These are phyloP conservation scores for Dispira parvispora DNA, from an alignment of 192 early-diverging fungal species.

Conservation along the genomic window DNA sequence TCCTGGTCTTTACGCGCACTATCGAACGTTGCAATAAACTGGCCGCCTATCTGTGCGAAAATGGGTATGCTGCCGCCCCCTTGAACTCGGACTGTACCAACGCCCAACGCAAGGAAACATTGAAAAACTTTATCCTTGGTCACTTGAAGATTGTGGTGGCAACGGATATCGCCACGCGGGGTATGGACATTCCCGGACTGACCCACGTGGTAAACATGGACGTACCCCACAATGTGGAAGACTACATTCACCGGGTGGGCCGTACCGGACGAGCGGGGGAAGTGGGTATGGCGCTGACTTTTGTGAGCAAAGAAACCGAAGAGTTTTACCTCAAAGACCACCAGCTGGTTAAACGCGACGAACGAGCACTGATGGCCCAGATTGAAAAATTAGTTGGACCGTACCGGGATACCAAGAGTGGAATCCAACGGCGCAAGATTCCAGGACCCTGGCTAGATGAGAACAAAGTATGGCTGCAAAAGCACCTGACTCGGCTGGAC, in stretches of 20 bases:
- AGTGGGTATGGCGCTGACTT: not conserved
- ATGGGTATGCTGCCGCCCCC: not conserved
- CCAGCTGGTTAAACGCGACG: not conserved
- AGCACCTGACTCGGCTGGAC: not conserved
- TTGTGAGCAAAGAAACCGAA: not conserved
- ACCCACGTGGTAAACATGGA: conserved; percentile 81
- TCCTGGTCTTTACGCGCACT: conserved; percentile 2
- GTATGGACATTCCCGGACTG: conserved; percentile 80
- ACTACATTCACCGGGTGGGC: conserved; percentile 76
- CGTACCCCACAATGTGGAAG: conserved; percentile 63
- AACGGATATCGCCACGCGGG: conserved; percentile 78
- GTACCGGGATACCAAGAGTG: conserved; percentile 2
- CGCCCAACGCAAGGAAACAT: conserved; percentile 3
- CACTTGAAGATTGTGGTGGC: conserved; percentile 47
- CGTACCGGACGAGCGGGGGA: conserved; percentile 6
- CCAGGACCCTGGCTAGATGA: not conserved
- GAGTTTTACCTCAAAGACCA: conserved; percentile 8
- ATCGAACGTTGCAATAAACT: not conserved
- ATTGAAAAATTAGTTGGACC: not conserved
- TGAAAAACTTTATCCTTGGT: not conserved
- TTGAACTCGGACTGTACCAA: conserved; percentile 4
- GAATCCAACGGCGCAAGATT: conserved; percentile 9
- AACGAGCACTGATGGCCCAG: conserved; percentile 5
- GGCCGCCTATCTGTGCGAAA: not conserved
- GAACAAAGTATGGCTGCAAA: not conserved